phyloP scores from a whole-genome alignment of 2,329 filamentous ascomycete species.

The Venturia aucupariae region DNA sequence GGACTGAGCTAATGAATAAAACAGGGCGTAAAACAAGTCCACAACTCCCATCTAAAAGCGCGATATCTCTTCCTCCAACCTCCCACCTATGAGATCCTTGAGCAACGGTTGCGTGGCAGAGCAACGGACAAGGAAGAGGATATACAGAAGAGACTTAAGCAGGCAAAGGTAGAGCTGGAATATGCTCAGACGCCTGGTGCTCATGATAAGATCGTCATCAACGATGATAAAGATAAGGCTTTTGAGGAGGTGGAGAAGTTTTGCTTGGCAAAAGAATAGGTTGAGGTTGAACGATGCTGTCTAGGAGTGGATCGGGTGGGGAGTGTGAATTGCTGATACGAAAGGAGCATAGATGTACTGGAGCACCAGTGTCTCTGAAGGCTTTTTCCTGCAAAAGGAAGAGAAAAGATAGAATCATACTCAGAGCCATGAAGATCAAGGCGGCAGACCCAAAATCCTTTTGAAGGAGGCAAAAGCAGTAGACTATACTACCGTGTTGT shows the following conservation, averaged over 20 bases:
- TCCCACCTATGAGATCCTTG: constrained; percentile 64
- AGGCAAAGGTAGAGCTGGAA: constrained; percentile 37
- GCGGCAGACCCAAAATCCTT: not conserved
- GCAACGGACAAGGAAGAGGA: constrained; percentile 39
- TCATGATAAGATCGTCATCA: constrained; percentile 44
- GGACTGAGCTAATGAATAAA: constrained; percentile 26
- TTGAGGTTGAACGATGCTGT: not conserved
- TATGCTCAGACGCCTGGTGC: constrained; percentile 33
- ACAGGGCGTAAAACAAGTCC: constrained; percentile 80
- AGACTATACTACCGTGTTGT: not conserved
- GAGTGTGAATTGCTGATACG: not conserved
- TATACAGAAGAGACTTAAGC: constrained; percentile 38
- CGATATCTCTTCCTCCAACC: constrained; percentile 81
- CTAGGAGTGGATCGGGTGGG: not conserved
- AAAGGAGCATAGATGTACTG: not conserved
- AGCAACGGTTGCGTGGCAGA: constrained; percentile 43
- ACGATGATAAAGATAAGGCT: constrained; percentile 42
- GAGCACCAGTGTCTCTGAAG: no score
- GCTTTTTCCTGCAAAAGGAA: not conserved
- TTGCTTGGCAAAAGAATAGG: constrained; percentile 14
- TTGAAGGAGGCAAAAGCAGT: not conserved
- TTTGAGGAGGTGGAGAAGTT: constrained; percentile 43
- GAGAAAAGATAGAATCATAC: not conserved
- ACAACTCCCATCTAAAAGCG: constrained; percentile 51
- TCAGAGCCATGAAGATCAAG: not conserved